Conservation (phyloP, 495 filamentous ascomycete genomes). For the Bathelium albidoporum region DNA sequence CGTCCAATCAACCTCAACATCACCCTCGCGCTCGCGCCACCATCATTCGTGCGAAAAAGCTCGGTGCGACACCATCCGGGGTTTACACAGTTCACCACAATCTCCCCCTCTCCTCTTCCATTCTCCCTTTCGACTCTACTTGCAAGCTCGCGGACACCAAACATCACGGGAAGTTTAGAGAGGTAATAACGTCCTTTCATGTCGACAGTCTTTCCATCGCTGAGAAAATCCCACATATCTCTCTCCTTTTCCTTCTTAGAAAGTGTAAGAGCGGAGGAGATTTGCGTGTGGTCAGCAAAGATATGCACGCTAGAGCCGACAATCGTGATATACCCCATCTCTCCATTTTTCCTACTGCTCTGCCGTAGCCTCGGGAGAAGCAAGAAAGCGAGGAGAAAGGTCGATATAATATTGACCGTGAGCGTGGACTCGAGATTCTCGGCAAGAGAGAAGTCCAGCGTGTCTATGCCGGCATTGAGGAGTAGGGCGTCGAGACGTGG, state of each 20-base stretch:
- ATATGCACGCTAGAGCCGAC: slow-evolving; percentile 7
- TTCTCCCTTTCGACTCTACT: not conserved
- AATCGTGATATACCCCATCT: slow-evolving; percentile 1
- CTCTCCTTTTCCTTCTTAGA: not conserved
- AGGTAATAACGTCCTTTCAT: slow-evolving; percentile 23
- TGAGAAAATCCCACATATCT: slow-evolving; percentile 8
- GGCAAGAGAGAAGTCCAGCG: slow-evolving; percentile 20
- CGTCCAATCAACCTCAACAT: slow-evolving; percentile 21
- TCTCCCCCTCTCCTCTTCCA: slow-evolving; percentile 5
- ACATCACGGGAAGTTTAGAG: slow-evolving; percentile 20
- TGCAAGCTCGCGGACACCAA: not conserved
- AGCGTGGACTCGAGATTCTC: slow-evolving; percentile 39
- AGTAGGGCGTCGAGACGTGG: slow-evolving; percentile 34
- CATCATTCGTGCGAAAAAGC: slow-evolving; percentile 17
- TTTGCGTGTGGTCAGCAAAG: slow-evolving; percentile 2
- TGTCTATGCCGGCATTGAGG: slow-evolving; percentile 26
- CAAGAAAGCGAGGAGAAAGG: slow-evolving; percentile 34
- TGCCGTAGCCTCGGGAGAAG: slow-evolving; percentile 30
- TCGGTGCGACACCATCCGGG: slow-evolving; percentile 32
- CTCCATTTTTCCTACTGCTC: slow-evolving; percentile 1
- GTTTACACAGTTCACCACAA: slow-evolving; percentile 30
- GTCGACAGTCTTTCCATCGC: slow-evolving; percentile 17
- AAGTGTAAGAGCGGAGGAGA: not conserved
- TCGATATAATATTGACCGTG: slow-evolving; percentile 38
- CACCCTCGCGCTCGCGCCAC: not conserved